Conservation (phyloP, 116 monocot genomes). For the Cymodocea nodosa region DNA sequence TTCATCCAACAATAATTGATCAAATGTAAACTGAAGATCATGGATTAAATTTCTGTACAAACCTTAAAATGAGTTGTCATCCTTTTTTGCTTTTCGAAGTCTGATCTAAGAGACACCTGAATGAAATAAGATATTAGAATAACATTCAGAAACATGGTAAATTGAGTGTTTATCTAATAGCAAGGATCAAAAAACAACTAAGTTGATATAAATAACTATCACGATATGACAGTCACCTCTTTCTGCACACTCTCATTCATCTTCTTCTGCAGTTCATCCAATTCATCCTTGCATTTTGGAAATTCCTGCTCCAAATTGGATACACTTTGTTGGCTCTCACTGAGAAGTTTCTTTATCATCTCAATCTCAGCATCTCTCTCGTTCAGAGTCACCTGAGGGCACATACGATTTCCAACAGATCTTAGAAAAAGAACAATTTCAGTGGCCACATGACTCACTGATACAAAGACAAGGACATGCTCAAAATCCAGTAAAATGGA, state of each 20-base stretch:
- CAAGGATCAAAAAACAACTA: background rate
- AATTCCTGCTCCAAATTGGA: slow-evolving; percentile 45
- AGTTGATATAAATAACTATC: background rate
- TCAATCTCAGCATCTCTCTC: slow-evolving; percentile 25
- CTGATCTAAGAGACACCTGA: slow-evolving; percentile 40
- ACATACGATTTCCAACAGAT: background rate
- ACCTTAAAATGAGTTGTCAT: slow-evolving; percentile 23
- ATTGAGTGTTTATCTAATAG: too few species aligned
- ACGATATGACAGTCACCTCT: slow-evolving; percentile 25
- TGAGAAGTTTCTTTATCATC: slow-evolving; percentile 7
- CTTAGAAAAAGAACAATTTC: background rate
- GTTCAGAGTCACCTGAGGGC: slow-evolving; percentile 22
- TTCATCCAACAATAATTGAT: too few species aligned
- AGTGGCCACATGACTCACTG: background rate
- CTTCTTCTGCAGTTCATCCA: slow-evolving; percentile 52
- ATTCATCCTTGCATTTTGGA: slow-evolving; percentile 32
- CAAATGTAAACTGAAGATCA: too few species aligned
- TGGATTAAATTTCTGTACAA: background rate
- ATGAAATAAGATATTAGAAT: too few species aligned
- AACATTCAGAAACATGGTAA: too few species aligned
- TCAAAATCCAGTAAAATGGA: background rate
- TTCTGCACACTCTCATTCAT: slow-evolving; percentile 45
- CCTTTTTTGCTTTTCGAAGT: slow-evolving; percentile 48
- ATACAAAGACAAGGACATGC: background rate
- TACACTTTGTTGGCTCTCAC: slow-evolving; percentile 44